Evolutionary conservation across 1,139 yeast species (phyloP).

Genomic region (Zygoascus hellenicus): DNA sequence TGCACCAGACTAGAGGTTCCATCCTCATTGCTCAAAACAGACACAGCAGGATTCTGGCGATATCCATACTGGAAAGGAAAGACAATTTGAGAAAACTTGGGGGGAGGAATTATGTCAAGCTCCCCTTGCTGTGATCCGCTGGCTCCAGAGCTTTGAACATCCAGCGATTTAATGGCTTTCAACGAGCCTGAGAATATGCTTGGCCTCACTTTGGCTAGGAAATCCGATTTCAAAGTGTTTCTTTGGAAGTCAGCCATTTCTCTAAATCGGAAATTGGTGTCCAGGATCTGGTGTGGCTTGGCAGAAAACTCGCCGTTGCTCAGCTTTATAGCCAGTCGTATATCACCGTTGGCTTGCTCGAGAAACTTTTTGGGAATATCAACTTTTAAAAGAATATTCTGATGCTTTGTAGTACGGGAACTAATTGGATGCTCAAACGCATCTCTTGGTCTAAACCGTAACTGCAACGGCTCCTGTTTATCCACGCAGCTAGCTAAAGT

Average conservation of each 20-base stretch:
- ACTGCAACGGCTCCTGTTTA: conserved; percentile 44
- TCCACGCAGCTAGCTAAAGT: conserved; percentile 29
- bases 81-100: conserved; percentile 67
- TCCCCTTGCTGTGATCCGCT: conserved; percentile 31
- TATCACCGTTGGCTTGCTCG: conserved; percentile 42
- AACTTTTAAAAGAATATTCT: conserved; percentile 63
- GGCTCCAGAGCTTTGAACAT: conserved; percentile 30
- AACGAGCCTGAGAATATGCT: conserved; percentile 41
- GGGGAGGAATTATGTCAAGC: conserved; percentile 80
- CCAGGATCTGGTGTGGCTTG: conserved; percentile 62
- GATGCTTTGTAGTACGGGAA: conserved; percentile 43
- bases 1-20: conserved; percentile 30
- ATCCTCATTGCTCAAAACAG: conserved; percentile 51
- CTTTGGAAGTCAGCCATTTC: conserved; percentile 87
- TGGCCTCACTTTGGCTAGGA: conserved; percentile 39
- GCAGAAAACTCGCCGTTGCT: conserved; percentile 35
- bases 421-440: conserved; percentile 78
- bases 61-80: conserved; percentile 72
- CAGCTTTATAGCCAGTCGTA: conserved; percentile 46
- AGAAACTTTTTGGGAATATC: conserved; percentile 60
- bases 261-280: conserved; percentile 70
- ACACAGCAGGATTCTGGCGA: conserved; percentile 51
- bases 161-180: conserved; percentile 34
- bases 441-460: conserved; percentile 57
- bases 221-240: conserved; percentile 51